Evolutionary conservation across 768 basidiomycete genomes (phyloP), one percentile per base, ranked within the genome.

Genomic region (Hericium coralloides): DNA sequence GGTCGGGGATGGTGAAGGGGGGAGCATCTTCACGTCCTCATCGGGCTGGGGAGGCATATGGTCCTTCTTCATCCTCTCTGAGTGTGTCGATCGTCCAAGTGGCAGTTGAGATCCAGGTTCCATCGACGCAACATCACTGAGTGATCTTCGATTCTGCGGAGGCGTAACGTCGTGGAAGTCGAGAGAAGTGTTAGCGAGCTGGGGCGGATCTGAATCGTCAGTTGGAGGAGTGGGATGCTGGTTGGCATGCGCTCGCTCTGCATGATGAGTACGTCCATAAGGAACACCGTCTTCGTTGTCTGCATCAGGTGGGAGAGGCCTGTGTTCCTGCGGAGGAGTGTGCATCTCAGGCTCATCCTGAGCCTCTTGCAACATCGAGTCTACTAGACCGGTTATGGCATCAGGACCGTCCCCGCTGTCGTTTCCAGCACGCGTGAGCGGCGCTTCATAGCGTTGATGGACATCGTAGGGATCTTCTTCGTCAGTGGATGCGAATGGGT

Each of bases 341-440:
- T 79, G 77, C 15, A 80, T 63, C 64, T 73, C 37, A 65, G 66
- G 57, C 57, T 60, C 60, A 67, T 72, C 14, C 71, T 72, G 49
- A 72, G 70, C 58, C 41, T 70, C 72, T 53, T 79, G 76, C 57
- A 88, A 75, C 75, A 88, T 83, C 55, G 85, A 79, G 48, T 88
- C 81, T 18, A 88, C 85, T 26, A 86, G 75, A n/a, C 84, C 82
- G 10, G 81, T 82, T 61, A 88, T 82, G 65, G 83, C 86, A 55
- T 79, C 72, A 58, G 83, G 81, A 25, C 73, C 58, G 6, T 65
- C 58, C 10, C 58, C 51, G 36, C 20, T 49, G 23, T 55, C 64
- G 38, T 58, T 64, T 31, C 55, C 55, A n/a, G 59, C 62, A 0
- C 57, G 61, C 25, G 9, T 20, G 1, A 20, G 20, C 43, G 17